These are phyloP conservation scores for Urochloa ruziziensis DNA, from an alignment of 176 grass and related monocot species.

Conservation along the genomic window DNA sequence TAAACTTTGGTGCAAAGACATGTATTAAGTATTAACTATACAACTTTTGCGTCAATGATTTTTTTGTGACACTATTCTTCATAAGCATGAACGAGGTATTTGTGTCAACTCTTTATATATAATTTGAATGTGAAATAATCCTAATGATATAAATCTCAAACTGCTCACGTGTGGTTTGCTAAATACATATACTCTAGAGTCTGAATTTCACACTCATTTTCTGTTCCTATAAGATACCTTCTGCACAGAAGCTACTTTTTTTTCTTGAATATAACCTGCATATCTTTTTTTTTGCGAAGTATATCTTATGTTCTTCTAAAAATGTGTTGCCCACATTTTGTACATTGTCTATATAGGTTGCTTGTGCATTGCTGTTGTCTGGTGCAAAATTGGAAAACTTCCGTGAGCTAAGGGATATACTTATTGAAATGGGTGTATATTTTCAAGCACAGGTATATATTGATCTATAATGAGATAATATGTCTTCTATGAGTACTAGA, in stretches of 20 bases:
- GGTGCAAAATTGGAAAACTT: constrained; percentile 39
- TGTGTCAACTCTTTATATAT: neutral
- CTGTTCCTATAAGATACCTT: neutral
- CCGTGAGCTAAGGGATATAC: constrained; percentile 38
- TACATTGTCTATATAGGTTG: constrained; percentile 33
- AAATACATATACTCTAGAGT: neutral
- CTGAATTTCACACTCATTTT: no score
- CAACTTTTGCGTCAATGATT: no score
- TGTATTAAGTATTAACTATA: no score
- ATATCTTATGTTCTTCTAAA: no score
- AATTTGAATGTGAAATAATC: neutral
- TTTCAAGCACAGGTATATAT: constrained; percentile 31
- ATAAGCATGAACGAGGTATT: neutral
- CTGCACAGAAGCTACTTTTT: neutral
- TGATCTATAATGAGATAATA: neutral
- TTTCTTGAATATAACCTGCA: neutral
- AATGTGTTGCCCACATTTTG: no score
- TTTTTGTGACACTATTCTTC: neutral
- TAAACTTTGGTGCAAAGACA: neutral
- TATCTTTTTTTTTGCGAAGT: no score
- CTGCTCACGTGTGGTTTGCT: neutral
- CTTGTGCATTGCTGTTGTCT: constrained; percentile 38
- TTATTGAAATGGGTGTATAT: constrained; percentile 60
- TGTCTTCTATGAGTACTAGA: neutral
- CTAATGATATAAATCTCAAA: no score